Base-by-base conservation (phyloP, 305 asterid genomes). In the Solanum hybrid region DNA sequence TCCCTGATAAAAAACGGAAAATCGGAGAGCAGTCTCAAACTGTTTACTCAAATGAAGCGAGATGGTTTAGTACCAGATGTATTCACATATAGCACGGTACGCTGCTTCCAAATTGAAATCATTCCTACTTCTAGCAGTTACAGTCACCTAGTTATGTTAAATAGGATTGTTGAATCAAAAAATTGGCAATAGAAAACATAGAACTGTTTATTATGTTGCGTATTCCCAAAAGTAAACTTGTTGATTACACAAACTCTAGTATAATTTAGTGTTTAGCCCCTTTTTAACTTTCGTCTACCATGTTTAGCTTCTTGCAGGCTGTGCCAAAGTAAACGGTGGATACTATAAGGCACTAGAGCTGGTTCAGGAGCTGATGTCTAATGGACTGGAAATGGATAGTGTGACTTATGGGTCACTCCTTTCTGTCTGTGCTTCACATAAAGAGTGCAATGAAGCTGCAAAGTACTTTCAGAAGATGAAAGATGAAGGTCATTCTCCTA, bases 1-100 rank as follows among this genome's bases (percentile, higher is more conserved):
- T 94, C 96, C 92, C 92, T 96, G 86, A 92, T 95, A 35, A 95
- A 94, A 92, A 92, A 93, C 80, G 96, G 98, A 78, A 96, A 93
- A 91, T 91, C 94, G 89, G 93, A 94, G 91, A 93, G 94, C 94
- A 91, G 98, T 92, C 93, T 97, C 89, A 94, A 93, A 92, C 94
- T 96, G 88, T 97, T 95, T 90, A 91, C 92, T 91, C 97, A 95
- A 93, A 97, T 97, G 99, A 95, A 94, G 95, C 93, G 86, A 92
- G 95, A 94, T 88, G 98, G 98, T 90, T 94, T 97, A 73, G 92
- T 92, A 76, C 99, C 99, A 90, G 99, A 97, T 92, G 94, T 93
- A 85, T 94, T 97, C 72, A 97, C 99, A 34, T 97, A 96, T 91
- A 95, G 98, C 86, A 95, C 98, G 95, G 99, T 97, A 94, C 88